A percentile compares a stretch with the other conserved stretches of the same genome.
Evolutionary conservation across 1,284 basidiomycete species (phyloP).

Genomic region (Fomitopsis betulina): DNA sequence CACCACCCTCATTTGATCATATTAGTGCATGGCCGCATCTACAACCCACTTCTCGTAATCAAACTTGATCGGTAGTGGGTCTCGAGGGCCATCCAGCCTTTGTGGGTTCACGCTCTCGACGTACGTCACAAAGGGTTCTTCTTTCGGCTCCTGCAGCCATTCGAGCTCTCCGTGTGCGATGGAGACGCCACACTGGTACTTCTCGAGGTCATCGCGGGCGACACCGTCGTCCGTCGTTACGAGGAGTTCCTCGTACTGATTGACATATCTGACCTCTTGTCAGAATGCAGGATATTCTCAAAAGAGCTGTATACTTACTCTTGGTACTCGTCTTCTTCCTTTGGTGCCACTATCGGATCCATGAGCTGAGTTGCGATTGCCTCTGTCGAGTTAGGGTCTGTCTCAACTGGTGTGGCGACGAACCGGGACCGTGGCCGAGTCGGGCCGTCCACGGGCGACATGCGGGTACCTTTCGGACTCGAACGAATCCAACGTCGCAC

Average conservation of each 20-base stretch:
- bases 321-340: conserved; percentile 77
- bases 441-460: conserved; percentile 28
- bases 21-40: conserved; percentile 15
- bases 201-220: conserved; percentile 50
- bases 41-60: conserved; percentile 36
- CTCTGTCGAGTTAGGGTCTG: conserved; percentile 59
- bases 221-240: conserved; percentile 35
- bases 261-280: conserved; percentile 52
- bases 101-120: conserved; percentile 33
- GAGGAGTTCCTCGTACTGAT: conserved; percentile 62
- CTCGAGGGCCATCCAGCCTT: conserved; percentile 22
- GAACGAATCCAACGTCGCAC: conserved; percentile 69
- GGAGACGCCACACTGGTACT: conserved; percentile 52
- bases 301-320: conserved; percentile 41
- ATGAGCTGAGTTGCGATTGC: conserved; percentile 59
- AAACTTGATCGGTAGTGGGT: conserved; percentile 29
- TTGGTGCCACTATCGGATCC: conserved; percentile 58
- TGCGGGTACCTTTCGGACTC: conserved; percentile 39
- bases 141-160: conserved; percentile 33
- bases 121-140: conserved; percentile 31
- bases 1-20: neutral
- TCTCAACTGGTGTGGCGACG: conserved; percentile 17
- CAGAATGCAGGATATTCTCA: neutral
- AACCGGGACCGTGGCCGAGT: conserved; percentile 31
- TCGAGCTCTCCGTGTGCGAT: conserved; percentile 39